phyloP scores from a whole-genome alignment of 345 rosid genomes.

The Eucalyptus tenuipes region DNA sequence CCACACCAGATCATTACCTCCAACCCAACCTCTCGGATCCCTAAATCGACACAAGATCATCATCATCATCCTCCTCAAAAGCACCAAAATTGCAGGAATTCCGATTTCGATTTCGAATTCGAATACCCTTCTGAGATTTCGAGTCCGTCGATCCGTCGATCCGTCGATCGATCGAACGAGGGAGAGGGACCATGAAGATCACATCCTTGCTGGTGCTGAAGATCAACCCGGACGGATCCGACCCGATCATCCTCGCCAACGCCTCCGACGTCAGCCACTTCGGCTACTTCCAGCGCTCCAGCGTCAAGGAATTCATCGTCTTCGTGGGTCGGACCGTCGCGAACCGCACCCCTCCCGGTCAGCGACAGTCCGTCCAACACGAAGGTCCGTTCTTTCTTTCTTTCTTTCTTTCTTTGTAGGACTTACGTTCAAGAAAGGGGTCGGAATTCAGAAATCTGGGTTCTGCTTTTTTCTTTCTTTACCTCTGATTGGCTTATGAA shows the following conservation, averaged over 20 bases:
- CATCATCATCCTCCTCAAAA: neutral
- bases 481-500: neutral
- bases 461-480: neutral
- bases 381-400: constrained; percentile 36
- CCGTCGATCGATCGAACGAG: neutral
- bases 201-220: constrained; percentile 79
- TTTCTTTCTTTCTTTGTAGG: neutral
- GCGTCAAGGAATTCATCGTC: constrained; percentile 77
- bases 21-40: neutral
- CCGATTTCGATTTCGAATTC: neutral
- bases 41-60: neutral
- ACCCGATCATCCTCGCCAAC: constrained; percentile 56
- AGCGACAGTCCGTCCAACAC: constrained; percentile 90
- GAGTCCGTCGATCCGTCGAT: neutral
- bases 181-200: constrained; percentile 61
- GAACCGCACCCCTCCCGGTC: constrained; percentile 68
- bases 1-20: neutral
- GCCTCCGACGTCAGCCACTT: constrained; percentile 79
- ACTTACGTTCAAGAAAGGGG: neutral
- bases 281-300: constrained; percentile 80
- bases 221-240: constrained; percentile 49
- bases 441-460: neutral
- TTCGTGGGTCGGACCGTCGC: constrained; percentile 94
- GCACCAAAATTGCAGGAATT: neutral
- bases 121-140: neutral